Base-by-base conservation (phyloP, 495 filamentous ascomycete species). In the Neurospora discreta region DNA sequence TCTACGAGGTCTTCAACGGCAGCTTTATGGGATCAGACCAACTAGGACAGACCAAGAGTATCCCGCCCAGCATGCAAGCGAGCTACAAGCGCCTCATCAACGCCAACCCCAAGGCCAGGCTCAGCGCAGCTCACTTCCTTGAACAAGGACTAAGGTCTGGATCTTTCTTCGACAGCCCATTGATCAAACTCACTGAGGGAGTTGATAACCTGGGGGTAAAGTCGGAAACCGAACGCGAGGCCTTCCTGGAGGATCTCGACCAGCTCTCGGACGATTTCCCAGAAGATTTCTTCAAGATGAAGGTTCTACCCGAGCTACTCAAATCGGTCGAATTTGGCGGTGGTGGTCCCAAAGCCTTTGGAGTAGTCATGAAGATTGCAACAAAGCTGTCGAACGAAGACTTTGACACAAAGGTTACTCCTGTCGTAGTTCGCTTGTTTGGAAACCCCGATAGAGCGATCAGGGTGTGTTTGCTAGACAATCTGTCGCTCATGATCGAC, bases 291-390 rank as follows among this genome's bases (percentile, higher is more conserved):
- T 95, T 98, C 84, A 97, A 94, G 78, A 92, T 95, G 88, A 99
- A 98, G 76, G 88, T 98, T 13, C 86, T 99, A 18, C 95, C 95
- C 1, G 95, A 98, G 78, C 83, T 99, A n/a, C 84, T 99, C 1
- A 98, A 98, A 76, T 95, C 93, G 0, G 93, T 99, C 10, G 95
- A 99, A 76, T 99, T 97, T 81, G 96, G 95, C 33, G 95, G 95
- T 33, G 95, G 96, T 46, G 95, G 95, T 1, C 91, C 95, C 0
- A 97, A 97, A 76, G 94, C 96, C 7, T 93, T 99, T 71, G 82
- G 85, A 0, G 89, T 95, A 7, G 91, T 97, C 20, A 89, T 98
- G 83, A 95, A 95, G 76, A 97, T 99, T 76, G 89, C 92, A 15
- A 83, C 88, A 36, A 98, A 97, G 76, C 79, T 98, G 36, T 88